Evolutionary conservation across 2,329 filamentous ascomycete species (phyloP), one percentile per base, ranked within the genome.

Genomic region (Clonostachys rhizophaga): DNA sequence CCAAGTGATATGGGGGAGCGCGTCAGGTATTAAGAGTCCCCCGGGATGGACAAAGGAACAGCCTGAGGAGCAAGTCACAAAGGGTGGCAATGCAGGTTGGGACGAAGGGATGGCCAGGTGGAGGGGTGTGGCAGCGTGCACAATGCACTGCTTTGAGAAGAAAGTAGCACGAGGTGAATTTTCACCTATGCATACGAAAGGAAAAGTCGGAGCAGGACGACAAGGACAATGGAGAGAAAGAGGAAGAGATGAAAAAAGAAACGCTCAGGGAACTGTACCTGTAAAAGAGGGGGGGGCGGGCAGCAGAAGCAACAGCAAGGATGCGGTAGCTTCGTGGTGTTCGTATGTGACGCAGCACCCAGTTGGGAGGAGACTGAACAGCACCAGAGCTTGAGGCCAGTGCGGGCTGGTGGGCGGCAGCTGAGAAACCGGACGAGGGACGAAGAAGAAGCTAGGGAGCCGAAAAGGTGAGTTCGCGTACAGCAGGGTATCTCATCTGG

Each of bases 71-170:
- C 36, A 14, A 30, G 11, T 37, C 20, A 42, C 11, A 14, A 36
- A 40, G 35, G 20, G 46, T 47, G 46, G 46, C 46, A 47, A 47
- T 47, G 46, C 46, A 47, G 46, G 46, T 43, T 18, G 44, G 20
- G 44, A 35, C 44, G 45, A 40, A 39, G 40, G 46, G 40, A 47
- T 16, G 40, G 39, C 33, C 42, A 34, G 24, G 20, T 47, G 40
- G 34, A 39, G 46, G 35, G 46, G 17, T 30, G 18, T 44, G 33
- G n/a, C 24, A 14, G 37, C 18, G 20, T 20, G 20, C 42, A 20
- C 16, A 33, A 14, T 14, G 20, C 34, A 20, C 13, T 13, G 42
- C 20, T 18, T 45, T 34, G 24, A 34, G 39, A 41, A 34, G 45
- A 24, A 46, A 33, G 37, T 41, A 41, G 36, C 44, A 40, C 44